phyloP scores from a whole-genome alignment of 2,329 filamentous ascomycete species.

The Aspergillus oerlinghausenensis region DNA sequence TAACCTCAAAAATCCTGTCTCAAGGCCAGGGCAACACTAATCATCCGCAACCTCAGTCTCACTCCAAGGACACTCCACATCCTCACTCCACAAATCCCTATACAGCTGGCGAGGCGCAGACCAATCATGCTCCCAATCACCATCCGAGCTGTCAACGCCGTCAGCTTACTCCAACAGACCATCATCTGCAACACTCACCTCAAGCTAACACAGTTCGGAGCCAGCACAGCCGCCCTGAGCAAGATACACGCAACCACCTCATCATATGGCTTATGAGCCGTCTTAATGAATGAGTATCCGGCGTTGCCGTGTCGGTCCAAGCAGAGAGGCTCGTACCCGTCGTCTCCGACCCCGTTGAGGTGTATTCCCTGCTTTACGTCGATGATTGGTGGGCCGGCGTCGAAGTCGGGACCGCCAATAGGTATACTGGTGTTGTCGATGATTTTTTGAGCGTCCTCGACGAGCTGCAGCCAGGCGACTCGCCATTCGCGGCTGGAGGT shows the following conservation, averaged over 20 bases:
- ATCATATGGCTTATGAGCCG: constrained; percentile 14
- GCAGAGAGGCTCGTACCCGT: constrained; percentile 6
- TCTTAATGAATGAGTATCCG: constrained; percentile 9
- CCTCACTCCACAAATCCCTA: background rate
- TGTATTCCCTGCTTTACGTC: constrained; percentile 7
- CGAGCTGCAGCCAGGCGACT: constrained; percentile 11
- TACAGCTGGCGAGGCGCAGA: background rate
- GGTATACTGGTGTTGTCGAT: constrained; percentile 1
- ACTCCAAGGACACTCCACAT: background rate
- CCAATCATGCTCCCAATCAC: background rate
- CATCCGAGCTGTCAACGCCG: background rate
- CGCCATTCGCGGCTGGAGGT: constrained; percentile 11
- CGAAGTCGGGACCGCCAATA: constrained; percentile 1
- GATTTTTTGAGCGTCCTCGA: constrained; percentile 9
- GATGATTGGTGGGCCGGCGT: background rate
- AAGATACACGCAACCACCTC: constrained; percentile 15
- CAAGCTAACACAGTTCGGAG: constrained; percentile 2
- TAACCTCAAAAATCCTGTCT: background rate
- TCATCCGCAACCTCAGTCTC: background rate
- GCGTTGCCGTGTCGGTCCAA: background rate
- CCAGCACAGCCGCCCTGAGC: constrained; percentile 14
- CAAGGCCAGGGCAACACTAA: background rate
- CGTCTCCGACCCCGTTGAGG: constrained; percentile 6
- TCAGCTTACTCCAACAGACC: background rate
- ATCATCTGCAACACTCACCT: background rate